Conservation (phyloP, 2,329 filamentous ascomycete species). For the Cercospora berteroae region DNA sequence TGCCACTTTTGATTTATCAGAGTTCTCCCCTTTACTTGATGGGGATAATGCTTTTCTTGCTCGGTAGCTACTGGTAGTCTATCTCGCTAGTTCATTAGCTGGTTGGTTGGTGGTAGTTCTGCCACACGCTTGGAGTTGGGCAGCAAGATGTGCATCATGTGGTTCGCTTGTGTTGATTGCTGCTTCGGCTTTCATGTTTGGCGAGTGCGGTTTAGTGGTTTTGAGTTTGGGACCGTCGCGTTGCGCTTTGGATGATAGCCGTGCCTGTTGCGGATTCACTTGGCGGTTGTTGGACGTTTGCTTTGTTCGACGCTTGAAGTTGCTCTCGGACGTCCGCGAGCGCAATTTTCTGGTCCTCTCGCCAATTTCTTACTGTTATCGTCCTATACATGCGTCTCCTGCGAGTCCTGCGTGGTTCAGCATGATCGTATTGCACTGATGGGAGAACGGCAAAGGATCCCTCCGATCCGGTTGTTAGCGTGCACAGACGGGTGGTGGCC, state of each 20-base stretch:
- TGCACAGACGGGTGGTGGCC: background rate
- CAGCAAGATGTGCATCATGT: background rate
- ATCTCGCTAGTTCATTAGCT: background rate
- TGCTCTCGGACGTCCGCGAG: too few relatives aligned
- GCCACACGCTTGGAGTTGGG: background rate
- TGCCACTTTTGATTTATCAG: background rate
- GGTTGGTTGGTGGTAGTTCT: background rate
- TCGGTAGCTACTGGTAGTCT: background rate
- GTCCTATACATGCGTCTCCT: too few relatives aligned
- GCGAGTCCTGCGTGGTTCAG: too few relatives aligned
- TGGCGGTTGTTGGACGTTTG: background rate
- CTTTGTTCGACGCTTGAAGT: too few relatives aligned
- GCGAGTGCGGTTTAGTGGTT: background rate
- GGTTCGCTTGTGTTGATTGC: background rate
- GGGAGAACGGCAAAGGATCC: background rate
- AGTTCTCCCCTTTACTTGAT: background rate
- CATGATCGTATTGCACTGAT: background rate
- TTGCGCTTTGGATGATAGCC: background rate
- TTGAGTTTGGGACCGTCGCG: background rate
- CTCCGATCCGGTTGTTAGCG: background rate
- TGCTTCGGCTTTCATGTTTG: background rate
- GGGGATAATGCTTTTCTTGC: background rate
- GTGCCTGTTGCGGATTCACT: background rate
- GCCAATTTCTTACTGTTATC: too few relatives aligned
- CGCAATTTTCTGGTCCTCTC: too few relatives aligned